Evolutionary conservation across 176 grass and related monocot genomes (phyloP), one percentile per base, ranked within the genome.

Genomic region (Pontederia crassipes): DNA sequence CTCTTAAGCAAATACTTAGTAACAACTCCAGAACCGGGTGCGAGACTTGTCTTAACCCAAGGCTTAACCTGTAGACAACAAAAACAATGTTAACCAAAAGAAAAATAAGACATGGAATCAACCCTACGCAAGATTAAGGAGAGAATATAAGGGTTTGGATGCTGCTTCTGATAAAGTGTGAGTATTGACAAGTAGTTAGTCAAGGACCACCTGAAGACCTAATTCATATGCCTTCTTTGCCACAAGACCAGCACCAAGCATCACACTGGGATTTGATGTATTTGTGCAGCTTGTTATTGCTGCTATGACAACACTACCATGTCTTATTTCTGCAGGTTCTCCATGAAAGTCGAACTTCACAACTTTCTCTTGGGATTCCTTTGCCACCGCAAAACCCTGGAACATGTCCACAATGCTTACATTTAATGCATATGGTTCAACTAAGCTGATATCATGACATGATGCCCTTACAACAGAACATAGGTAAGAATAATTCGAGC

Each of bases 281-380:
- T 73, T 68, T 35, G 77, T 79, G 62, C 77, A 79, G 56, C 77
- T 79, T 54, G 77, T 79, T 67, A 79, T 79, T 13, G 77, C 69
- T 28, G 77, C 77, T 48, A 79, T 79, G 12, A 79, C 77, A 60
- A 79, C 49, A 61, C 47, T 73, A 46, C 77, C 77, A 24, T 79
- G 69, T 17, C 52, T 79, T 48, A 79, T 29, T 47, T 79, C 72
- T 6, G 68, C 68, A 58, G 67, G 67, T 24, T 55, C 62, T 40
- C 57, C 71, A 29, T 74, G 71, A 56, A 80, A 80, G 46, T 55
- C 55, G 17, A 80, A 80, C 56, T 80, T 68, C 57, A 57, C 68
- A 58, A 70, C 16, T 28, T 70, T 58, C 12, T 70, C 40, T 28
- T 70, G 40, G 8, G 54, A 70, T 28, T 70, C 68, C 55, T 70